Percentiles rank a stretch among this genome's conserved stretches.
Evolutionary conservation across 2,329 filamentous ascomycete species (phyloP).

Genomic region (Xylaria sp.): DNA sequence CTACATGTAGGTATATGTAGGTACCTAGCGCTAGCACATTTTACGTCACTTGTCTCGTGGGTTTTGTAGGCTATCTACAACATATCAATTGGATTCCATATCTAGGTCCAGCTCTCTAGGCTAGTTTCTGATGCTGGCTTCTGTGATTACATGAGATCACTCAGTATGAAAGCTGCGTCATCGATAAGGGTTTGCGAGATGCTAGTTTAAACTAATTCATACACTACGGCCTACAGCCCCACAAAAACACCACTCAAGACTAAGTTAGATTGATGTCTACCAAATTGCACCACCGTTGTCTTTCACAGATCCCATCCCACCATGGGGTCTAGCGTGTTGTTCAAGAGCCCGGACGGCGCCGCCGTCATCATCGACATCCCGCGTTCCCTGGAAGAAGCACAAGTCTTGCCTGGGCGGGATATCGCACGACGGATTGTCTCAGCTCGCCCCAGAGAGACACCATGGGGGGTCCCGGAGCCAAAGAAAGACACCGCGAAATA

Average conservation of each 20-base stretch:
- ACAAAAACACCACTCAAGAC: not conserved
- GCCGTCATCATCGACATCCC: conserved; percentile 75
- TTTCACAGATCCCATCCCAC: conserved; percentile 1
- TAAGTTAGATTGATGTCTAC: too few relatives aligned
- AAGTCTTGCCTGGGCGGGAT: conserved; percentile 58
- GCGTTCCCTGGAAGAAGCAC: conserved; percentile 73
- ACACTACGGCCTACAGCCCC: not conserved
- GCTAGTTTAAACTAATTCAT: not conserved
- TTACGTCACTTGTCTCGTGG: not conserved
- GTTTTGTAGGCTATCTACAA: not conserved
- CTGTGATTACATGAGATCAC: not conserved
- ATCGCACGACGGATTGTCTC: conserved; percentile 58
- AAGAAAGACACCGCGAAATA: conserved; percentile 53
- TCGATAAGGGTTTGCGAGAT: conserved; percentile 6
- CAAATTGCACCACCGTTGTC: not conserved
- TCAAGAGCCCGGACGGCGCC: conserved; percentile 60
- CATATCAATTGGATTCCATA: not conserved
- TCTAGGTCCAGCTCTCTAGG: not conserved
- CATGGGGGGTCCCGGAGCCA: conserved; percentile 66
- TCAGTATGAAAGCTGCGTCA: conserved; percentile 7
- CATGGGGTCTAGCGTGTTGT: conserved; percentile 58
- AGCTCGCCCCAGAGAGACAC: conserved; percentile 53
- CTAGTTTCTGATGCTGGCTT: not conserved
- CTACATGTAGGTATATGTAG: not conserved
- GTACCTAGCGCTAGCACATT: not conserved